These are phyloP conservation scores for Tricholoma saponaceum DNA, from an alignment of 768 basidiomycete genomes.

Conservation along the genomic window DNA sequence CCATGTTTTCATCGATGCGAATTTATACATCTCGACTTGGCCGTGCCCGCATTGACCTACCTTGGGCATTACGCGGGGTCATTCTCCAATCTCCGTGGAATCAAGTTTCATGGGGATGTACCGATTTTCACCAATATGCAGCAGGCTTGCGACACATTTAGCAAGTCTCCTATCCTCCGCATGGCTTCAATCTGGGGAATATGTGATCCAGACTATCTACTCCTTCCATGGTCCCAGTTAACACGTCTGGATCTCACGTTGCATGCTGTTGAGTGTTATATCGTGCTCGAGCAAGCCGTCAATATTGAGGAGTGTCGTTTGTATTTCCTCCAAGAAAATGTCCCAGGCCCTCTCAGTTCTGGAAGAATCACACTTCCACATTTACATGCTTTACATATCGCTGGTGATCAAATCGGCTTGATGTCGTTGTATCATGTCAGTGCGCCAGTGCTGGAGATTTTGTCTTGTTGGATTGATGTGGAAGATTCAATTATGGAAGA, in stretches of 20 bases:
- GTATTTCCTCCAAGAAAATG: too few species aligned
- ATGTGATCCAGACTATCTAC: background rate
- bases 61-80: background rate
- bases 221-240: background rate
- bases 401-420: background rate
- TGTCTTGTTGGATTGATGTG: background rate
- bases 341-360: too few species aligned
- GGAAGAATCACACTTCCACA: background rate
- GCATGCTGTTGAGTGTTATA: background rate
- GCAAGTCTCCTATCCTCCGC: background rate
- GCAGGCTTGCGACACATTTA: background rate
- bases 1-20: background rate
- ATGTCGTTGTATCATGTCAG: too few species aligned
- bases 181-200: background rate
- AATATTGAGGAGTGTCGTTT: background rate
- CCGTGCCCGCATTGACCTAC: background rate
- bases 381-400: background rate
- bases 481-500: too few species aligned
- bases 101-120: background rate
- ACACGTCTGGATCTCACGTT: background rate
- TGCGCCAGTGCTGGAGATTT: background rate
- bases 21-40: background rate
- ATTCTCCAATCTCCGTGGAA: background rate
- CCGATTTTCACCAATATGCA: too few species aligned
- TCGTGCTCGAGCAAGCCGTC: background rate